Conservation (phyloP, 495 filamentous ascomycete species). For the Penicillium odoratum region DNA sequence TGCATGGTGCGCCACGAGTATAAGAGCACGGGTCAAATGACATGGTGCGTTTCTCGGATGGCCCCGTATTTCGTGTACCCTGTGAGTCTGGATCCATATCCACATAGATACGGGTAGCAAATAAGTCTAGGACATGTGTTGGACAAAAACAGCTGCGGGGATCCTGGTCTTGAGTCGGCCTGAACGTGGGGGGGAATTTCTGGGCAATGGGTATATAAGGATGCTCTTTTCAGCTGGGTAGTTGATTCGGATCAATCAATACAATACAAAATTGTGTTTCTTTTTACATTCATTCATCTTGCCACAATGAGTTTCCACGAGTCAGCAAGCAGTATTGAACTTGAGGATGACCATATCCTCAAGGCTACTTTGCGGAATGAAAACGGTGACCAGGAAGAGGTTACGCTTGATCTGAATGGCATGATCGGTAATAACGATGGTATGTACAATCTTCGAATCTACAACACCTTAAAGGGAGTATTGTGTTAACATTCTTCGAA, state of each 20-base stretch:
- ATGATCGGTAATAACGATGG: conserved; percentile 49
- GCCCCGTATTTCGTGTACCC: background rate
- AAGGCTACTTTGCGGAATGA: conserved; percentile 29
- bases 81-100: too few relatives aligned
- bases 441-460: conserved; percentile 8
- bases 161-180: background rate
- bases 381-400: conserved; percentile 32
- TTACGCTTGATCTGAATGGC: conserved; percentile 41
- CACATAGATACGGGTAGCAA: background rate
- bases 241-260: background rate
- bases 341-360: conserved; percentile 46
- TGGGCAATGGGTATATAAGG: background rate
- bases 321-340: conserved; percentile 34
- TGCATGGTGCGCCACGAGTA: conserved; percentile 23
- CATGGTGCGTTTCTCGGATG: conserved; percentile 1
- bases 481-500: conserved; percentile 13
- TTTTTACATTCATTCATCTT: background rate
- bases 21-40: background rate
- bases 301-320: conserved; percentile 48
- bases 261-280: background rate
- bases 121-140: background rate
- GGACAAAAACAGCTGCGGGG: background rate
- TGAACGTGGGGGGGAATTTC: background rate
- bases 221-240: background rate
- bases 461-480: background rate